Evolutionary conservation across 371 early-diverging fungal genomes (phyloP).

Genomic region (Mortierella sp.): DNA sequence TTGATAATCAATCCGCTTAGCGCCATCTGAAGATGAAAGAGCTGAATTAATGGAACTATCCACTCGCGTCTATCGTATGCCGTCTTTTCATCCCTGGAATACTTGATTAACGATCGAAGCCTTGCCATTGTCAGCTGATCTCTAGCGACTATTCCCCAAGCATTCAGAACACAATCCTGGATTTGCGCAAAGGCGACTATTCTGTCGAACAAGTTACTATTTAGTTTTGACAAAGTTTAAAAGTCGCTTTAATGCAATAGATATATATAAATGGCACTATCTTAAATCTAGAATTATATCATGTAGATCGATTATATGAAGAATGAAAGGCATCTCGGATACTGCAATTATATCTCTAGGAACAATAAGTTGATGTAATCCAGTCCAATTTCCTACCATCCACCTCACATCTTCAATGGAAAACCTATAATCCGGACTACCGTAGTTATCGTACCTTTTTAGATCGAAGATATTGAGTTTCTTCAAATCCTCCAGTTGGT

Average conservation of each 20-base stretch:
- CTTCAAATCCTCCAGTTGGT: no score
- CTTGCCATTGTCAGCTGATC: constrained; percentile 18
- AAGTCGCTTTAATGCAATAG: no score
- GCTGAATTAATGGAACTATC: constrained; percentile 18
- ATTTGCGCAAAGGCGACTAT: no score
- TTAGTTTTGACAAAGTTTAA: no score
- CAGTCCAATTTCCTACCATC: neutral
- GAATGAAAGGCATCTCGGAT: neutral
- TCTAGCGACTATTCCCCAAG: no score
- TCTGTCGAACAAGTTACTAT: no score
- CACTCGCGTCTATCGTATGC: constrained; percentile 2
- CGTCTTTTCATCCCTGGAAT: neutral
- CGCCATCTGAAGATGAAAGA: constrained; percentile 26
- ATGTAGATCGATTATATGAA: neutral
- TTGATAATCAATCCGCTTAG: neutral
- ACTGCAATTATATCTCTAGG: neutral
- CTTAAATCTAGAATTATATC: neutral
- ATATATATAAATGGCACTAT: no score
- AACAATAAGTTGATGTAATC: neutral
- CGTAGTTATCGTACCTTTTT: no score
- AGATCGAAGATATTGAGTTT: no score
- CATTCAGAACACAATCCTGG: no score
- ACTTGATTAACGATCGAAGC: neutral
- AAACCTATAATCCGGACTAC: neutral
- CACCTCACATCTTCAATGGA: neutral